Conservation (phyloP, 805 yeast genomes). For the Cyberlindnera veronae region DNA sequence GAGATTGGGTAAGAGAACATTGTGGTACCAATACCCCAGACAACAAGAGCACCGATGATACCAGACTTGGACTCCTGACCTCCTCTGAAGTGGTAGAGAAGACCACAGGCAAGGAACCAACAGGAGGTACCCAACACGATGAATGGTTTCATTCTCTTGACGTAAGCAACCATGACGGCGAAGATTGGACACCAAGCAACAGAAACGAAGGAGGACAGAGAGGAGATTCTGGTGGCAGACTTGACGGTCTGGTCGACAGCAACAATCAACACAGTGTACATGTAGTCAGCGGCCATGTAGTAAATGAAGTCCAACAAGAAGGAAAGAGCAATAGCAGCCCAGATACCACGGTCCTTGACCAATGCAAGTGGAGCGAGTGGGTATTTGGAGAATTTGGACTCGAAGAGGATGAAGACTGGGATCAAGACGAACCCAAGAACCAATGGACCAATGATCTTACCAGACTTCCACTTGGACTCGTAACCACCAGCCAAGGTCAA, state of each 20-base stretch:
- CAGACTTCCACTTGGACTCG: slow-evolving; percentile 51
- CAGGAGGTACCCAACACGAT: slow-evolving; percentile 53
- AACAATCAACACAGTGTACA: slow-evolving; percentile 64
- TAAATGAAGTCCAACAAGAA: slow-evolving; percentile 57
- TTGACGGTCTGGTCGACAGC: slow-evolving; percentile 54
- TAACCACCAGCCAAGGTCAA: slow-evolving; percentile 73
- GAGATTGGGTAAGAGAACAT: slow-evolving; percentile 67
- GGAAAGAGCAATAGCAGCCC: slow-evolving; percentile 62
- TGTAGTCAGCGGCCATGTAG: slow-evolving; percentile 66
- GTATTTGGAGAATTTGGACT: slow-evolving; percentile 46
- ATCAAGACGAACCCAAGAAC: slow-evolving; percentile 61
- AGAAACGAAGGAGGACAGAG: slow-evolving; percentile 57
- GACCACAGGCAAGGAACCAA: slow-evolving; percentile 59
- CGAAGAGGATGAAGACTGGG: slow-evolving; percentile 60
- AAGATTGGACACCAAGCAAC: slow-evolving; percentile 54
- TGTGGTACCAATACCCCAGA: slow-evolving; percentile 70
- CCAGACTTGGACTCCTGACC: slow-evolving; percentile 50
- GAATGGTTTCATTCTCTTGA: slow-evolving; percentile 52
- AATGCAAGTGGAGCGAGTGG: slow-evolving; percentile 63
- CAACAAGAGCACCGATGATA: slow-evolving; percentile 59
- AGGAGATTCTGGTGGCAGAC: slow-evolving; percentile 62
- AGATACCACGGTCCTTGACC: slow-evolving; percentile 65
- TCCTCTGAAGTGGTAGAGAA: slow-evolving; percentile 54
- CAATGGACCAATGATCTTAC: slow-evolving; percentile 62
- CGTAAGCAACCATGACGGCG: slow-evolving; percentile 46